Conservation (phyloP, 345 rosid species). For the Geranium rotundifolium region DNA sequence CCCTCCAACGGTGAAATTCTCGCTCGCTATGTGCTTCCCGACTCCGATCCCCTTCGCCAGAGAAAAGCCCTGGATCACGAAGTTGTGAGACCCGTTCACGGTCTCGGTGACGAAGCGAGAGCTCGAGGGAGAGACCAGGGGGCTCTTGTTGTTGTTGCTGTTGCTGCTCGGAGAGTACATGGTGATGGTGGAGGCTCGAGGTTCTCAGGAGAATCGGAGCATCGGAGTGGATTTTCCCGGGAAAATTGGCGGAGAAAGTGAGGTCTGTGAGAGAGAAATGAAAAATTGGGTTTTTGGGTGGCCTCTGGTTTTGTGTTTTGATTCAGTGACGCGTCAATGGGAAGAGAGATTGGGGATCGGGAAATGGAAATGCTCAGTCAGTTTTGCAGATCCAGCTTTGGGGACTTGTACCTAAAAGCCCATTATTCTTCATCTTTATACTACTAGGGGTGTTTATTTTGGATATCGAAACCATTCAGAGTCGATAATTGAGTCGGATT, state of each 20-base stretch:
- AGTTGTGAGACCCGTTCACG: conserved; percentile 74
- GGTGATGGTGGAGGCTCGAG: background rate
- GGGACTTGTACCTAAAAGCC: too few species aligned
- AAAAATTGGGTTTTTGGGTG: background rate
- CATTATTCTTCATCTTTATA: too few species aligned
- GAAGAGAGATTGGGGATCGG: too few species aligned
- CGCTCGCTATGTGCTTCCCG: conserved; percentile 91
- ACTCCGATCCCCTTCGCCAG: conserved; percentile 84
- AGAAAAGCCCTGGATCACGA: conserved; percentile 78
- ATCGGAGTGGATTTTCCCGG: background rate
- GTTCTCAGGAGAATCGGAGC: background rate
- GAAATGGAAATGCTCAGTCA: too few species aligned
- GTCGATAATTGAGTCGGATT: too few species aligned
- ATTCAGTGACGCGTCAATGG: too few species aligned
- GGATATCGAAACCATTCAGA: too few species aligned
- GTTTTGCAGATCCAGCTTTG: too few species aligned
- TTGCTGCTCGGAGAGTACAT: conserved; percentile 9
- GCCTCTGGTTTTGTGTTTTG: background rate
- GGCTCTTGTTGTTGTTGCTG: too few species aligned
- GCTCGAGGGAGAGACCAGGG: conserved; percentile 44
- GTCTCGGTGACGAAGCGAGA: conserved; percentile 77
- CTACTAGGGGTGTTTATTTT: too few species aligned
- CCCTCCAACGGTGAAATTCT: conserved; percentile 68
- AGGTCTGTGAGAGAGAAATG: background rate
- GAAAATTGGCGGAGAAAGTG: background rate